Percentiles rank a stretch among this genome's conserved stretches.
Conservation (phyloP, 163 green algal species). For the Chlamydomonas reinhardtii region DNA sequence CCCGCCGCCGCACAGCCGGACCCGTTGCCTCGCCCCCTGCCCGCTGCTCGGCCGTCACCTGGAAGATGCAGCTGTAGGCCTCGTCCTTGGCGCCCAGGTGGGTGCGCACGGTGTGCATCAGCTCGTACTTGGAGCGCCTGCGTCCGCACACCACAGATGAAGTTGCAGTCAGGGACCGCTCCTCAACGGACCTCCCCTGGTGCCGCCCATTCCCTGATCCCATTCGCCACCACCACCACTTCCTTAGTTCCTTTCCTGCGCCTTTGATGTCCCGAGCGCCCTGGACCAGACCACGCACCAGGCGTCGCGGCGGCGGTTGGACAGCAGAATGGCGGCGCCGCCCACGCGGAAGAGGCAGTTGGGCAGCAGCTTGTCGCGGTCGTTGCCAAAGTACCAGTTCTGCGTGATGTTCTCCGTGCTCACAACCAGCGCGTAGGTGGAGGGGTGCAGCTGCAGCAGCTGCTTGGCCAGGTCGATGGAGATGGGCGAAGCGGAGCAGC, state of each 20-base stretch:
- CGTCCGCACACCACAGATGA: no score
- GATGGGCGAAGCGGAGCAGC: slow-evolving; percentile 69
- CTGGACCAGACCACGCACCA: slow-evolving; percentile 31
- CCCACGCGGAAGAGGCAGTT: slow-evolving; percentile 98
- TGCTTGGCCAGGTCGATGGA: slow-evolving; percentile 82
- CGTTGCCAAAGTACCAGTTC: slow-evolving; percentile 85
- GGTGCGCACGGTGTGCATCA: slow-evolving; percentile 92
- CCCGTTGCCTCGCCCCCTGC: neutral
- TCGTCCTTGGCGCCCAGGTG: slow-evolving; percentile 92
- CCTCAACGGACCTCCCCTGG: no score
- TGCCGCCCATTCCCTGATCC: no score
- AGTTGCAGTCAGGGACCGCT: no score
- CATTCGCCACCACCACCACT: no score
- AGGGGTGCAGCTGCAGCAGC: slow-evolving; percentile 89
- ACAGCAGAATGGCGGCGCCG: slow-evolving; percentile 91
- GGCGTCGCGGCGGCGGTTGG: slow-evolving; percentile 79
- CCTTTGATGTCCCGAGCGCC: neutral
- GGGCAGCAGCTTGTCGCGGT: slow-evolving; percentile 89
- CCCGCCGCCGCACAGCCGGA: no score
- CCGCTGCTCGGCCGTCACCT: neutral
- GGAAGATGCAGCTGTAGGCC: slow-evolving; percentile 92
- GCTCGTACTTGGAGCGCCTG: slow-evolving; percentile 89
- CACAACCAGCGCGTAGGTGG: slow-evolving; percentile 88
- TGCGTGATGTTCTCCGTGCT: slow-evolving; percentile 97
- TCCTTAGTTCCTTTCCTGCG: no score